Percentiles rank a stretch among this genome's conserved stretches.
Evolutionary conservation across 768 basidiomycete species (phyloP).

Genomic region (Porpolomopsis calyptriformis): DNA sequence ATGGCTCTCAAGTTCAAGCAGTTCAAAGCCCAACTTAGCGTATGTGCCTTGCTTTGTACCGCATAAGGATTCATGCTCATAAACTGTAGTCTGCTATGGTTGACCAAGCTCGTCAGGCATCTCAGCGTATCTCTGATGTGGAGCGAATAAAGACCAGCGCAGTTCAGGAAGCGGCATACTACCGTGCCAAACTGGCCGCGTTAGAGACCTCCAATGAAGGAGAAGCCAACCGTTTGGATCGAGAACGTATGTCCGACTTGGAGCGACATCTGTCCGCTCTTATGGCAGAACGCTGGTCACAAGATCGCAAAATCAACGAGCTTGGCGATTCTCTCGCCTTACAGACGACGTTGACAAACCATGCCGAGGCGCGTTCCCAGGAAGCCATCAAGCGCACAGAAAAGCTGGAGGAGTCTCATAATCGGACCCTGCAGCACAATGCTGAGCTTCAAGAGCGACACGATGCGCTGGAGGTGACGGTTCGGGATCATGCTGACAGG

Average conservation of each 20-base stretch:
- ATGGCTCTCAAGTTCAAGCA: slow-evolving; percentile 78
- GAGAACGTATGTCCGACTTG: slow-evolving; percentile 63
- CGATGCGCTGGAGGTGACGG: slow-evolving; percentile 44
- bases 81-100: slow-evolving; percentile 50
- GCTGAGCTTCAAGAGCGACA: slow-evolving; percentile 60
- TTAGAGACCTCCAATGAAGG: slow-evolving; percentile 58
- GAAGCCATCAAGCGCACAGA: slow-evolving; percentile 74
- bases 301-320: slow-evolving; percentile 64
- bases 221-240: slow-evolving; percentile 64
- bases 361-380: slow-evolving; percentile 66
- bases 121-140: slow-evolving; percentile 69
- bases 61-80: slow-evolving; percentile 6
- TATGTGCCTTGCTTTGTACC: slow-evolving; percentile 26
- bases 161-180: slow-evolving; percentile 89
- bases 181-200: slow-evolving; percentile 88
- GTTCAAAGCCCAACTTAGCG: slow-evolving; percentile 80
- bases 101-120: slow-evolving; percentile 66
- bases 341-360: slow-evolving; percentile 67
- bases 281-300: slow-evolving; percentile 49
- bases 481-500: slow-evolving; percentile 70
- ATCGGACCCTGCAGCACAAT: slow-evolving; percentile 51
- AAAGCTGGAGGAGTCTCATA: slow-evolving; percentile 57
- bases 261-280: slow-evolving; percentile 59
- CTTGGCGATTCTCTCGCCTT: slow-evolving; percentile 62
- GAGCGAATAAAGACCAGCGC: slow-evolving; percentile 71